Conservation (phyloP, 768 basidiomycete species). For the Erythrobasidium yunnanense region DNA sequence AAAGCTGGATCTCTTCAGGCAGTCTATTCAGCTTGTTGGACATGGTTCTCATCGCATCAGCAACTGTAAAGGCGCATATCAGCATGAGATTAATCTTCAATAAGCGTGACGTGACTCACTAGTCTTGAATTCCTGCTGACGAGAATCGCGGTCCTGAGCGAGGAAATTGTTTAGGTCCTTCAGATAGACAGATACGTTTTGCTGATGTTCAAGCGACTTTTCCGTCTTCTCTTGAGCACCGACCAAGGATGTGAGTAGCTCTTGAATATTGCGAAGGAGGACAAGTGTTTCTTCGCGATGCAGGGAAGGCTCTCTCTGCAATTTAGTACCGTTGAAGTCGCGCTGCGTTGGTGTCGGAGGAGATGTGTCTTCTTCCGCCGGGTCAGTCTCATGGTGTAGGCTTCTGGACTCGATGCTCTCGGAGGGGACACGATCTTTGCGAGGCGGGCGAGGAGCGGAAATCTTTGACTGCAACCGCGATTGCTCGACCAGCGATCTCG, state of each 20-base stretch:
- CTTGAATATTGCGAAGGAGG: slow-evolving; percentile 9
- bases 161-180: slow-evolving; percentile 9
- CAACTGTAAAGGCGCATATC: not conserved
- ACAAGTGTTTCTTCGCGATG: not conserved
- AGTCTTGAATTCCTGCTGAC: slow-evolving; percentile 9
- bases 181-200: slow-evolving; percentile 14
- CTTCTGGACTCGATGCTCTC: too few species aligned
- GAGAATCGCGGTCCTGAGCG: not conserved
- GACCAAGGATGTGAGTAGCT: not conserved
- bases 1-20: slow-evolving; percentile 1
- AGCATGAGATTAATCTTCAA: not conserved
- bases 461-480: too few species aligned
- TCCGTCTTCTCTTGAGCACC: not conserved
- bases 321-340: not conserved
- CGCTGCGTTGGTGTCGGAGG: not conserved
- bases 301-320: not conserved
- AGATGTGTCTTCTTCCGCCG: too few species aligned
- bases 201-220: slow-evolving; percentile 4
- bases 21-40: not conserved
- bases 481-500: not conserved
- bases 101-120: not conserved
- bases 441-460: too few species aligned
- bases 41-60: not conserved
- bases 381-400: too few species aligned
- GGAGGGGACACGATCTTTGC: too few species aligned